Percentiles rank a stretch among this genome's conserved stretches.
phyloP scores from a whole-genome alignment of 108 stramenopile species.

The Skeletonema potamos region DNA sequence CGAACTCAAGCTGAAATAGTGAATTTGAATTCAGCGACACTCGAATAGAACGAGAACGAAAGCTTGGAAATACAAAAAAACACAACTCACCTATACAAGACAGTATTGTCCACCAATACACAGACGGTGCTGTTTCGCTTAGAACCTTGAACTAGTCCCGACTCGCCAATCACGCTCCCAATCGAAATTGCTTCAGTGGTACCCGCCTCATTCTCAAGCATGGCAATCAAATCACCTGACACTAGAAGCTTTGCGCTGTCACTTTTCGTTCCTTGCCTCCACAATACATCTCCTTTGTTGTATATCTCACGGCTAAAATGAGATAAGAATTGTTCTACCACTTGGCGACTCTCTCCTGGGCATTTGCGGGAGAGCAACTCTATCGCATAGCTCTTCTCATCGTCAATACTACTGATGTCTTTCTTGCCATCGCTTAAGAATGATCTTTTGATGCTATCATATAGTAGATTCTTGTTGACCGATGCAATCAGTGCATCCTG shows the following conservation, averaged over 20 bases:
- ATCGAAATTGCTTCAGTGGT: slow-evolving; percentile 43
- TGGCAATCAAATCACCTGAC: slow-evolving; percentile 39
- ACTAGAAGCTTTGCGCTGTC: slow-evolving; percentile 65
- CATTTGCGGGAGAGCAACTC: slow-evolving; percentile 16
- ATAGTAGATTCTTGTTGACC: slow-evolving; percentile 45
- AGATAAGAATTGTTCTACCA: slow-evolving; percentile 35
- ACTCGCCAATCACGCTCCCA: slow-evolving; percentile 18
- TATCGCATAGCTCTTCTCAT: slow-evolving; percentile 19
- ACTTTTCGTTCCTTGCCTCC: slow-evolving; percentile 56
- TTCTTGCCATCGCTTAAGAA: slow-evolving; percentile 4
- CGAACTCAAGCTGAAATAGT: slow-evolving; percentile 21
- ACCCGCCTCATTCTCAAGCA: slow-evolving; percentile 39
- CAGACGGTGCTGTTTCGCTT: slow-evolving; percentile 13
- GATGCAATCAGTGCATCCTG: slow-evolving; percentile 61
- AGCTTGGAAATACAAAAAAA: not conserved
- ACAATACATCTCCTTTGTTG: slow-evolving; percentile 51
- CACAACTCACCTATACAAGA: slow-evolving; percentile 27
- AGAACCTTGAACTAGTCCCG: not conserved
- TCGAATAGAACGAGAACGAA: not conserved
- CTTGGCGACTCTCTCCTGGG: slow-evolving; percentile 23
- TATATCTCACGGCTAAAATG: slow-evolving; percentile 56
- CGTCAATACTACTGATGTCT: slow-evolving; percentile 12
- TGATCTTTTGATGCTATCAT: slow-evolving; percentile 23
- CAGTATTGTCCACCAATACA: slow-evolving; percentile 43
- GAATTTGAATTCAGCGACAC: not conserved